Evolutionary conservation across 2,329 filamentous ascomycete species (phyloP).

Genomic region (Aureobasidium pullulans): DNA sequence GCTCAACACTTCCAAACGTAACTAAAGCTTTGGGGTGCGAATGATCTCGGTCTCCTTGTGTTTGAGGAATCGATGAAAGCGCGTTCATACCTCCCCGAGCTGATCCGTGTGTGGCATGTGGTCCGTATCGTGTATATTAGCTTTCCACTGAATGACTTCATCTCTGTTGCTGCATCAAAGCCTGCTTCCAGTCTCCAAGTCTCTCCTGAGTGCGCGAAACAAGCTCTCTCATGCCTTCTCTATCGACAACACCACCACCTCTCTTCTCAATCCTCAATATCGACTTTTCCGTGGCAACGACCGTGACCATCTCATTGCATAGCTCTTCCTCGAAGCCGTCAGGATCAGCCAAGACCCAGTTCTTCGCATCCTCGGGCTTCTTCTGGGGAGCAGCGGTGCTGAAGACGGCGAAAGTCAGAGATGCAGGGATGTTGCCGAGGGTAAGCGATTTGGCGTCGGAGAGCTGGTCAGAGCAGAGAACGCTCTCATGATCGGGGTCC

Average conservation of each 20-base stretch:
- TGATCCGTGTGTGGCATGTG: neutral
- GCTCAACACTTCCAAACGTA: no score
- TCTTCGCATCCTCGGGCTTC: conserved; percentile 32
- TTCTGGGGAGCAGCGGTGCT: conserved; percentile 46
- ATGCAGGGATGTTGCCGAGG: conserved; percentile 62
- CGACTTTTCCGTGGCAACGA: conserved; percentile 60
- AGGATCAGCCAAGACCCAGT: conserved; percentile 78
- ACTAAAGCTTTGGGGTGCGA: no score
- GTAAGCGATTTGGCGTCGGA: conserved; percentile 49
- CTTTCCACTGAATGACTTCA: neutral
- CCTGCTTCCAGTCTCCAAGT: conserved; percentile 50
- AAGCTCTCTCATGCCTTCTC: conserved; percentile 53
- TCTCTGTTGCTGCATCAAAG: conserved; percentile 13
- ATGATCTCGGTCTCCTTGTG: no score
- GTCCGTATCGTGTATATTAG: neutral
- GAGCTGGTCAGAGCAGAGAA: conserved; percentile 63
- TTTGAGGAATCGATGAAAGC: no score
- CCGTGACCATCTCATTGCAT: conserved; percentile 73
- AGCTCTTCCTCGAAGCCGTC: conserved; percentile 84
- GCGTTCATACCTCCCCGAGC: no score
- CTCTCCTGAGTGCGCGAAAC: conserved; percentile 51
- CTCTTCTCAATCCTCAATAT: conserved; percentile 73
- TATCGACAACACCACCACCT: conserved; percentile 66
- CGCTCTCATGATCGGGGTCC: conserved; percentile 71
- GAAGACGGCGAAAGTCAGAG: conserved; percentile 74